Evolutionary conservation across 306 rosid genomes (phyloP).

Genomic region (Hippophae tibetana): DNA sequence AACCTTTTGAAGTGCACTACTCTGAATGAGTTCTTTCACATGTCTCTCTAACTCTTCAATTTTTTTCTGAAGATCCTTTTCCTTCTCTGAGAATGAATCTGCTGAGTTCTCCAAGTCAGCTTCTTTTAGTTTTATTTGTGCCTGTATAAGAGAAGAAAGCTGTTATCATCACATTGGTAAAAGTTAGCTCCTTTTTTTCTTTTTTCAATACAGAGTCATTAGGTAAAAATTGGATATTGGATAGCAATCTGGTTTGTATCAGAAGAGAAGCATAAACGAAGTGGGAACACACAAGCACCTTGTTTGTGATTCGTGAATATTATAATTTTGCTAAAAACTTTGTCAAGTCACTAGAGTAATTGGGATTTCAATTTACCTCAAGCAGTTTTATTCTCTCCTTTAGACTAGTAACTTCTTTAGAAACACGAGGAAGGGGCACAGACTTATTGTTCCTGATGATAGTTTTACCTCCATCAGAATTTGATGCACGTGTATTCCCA

Average conservation of each 20-base stretch:
- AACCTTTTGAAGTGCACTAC: conserved; percentile 48
- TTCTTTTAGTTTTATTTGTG: conserved; percentile 53
- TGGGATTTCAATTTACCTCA: conserved; percentile 49
- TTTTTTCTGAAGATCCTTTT: conserved; percentile 61
- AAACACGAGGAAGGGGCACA: conserved; percentile 31
- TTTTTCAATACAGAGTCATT: too few species aligned
- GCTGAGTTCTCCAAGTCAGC: conserved; percentile 50
- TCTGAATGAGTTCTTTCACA: conserved; percentile 48
- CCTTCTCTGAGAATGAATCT: conserved; percentile 50
- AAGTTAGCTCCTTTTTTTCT: too few species aligned
- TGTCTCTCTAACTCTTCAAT: conserved; percentile 57
- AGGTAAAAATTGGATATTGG: too few species aligned
- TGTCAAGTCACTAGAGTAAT: conserved; percentile 5
- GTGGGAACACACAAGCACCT: conserved; percentile 6
- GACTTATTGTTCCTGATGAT: conserved; percentile 32
- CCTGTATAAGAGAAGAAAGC: conserved; percentile 33
- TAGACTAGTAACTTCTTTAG: conserved; percentile 55
- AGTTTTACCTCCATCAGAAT: conserved; percentile 36
- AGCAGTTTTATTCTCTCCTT: conserved; percentile 68
- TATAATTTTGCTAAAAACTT: conserved; percentile 5
- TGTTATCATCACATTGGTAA: too few species aligned
- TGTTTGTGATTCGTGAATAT: conserved; percentile 2
- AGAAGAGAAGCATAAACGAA: not conserved
- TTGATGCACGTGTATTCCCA: conserved; percentile 30
- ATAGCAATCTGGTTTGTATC: not conserved